Evolutionary conservation across 768 basidiomycete genomes (phyloP).

Genomic region (Kondoa malvinella): DNA sequence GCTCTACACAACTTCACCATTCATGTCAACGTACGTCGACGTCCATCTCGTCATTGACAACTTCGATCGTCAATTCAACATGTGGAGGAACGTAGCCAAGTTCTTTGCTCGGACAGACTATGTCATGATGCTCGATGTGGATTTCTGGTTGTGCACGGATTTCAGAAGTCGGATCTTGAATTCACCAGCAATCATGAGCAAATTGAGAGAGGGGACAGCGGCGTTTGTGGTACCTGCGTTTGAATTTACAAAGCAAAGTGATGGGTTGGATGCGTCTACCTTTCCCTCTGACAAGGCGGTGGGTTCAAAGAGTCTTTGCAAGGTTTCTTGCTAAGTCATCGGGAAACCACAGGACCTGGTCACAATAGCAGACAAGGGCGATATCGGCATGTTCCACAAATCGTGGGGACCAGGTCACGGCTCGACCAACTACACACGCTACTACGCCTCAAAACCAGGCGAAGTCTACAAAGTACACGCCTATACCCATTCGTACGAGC

Average conservation of each 20-base stretch:
- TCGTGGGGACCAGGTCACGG: constrained; percentile 64
- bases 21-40: constrained; percentile 55
- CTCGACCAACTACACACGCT: constrained; percentile 57
- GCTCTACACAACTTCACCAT: constrained; percentile 50
- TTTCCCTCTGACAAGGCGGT: constrained; percentile 54
- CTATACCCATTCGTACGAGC: constrained; percentile 74
- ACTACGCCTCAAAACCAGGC: constrained; percentile 45
- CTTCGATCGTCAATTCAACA: constrained; percentile 63
- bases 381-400: constrained; percentile 59
- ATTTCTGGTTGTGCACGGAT: constrained; percentile 69
- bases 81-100: constrained; percentile 73
- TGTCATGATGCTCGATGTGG: constrained; percentile 81
- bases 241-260: constrained; percentile 51
- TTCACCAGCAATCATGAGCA: constrained; percentile 35
- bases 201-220: constrained; percentile 44
- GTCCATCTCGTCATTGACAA: constrained; percentile 70
- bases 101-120: constrained; percentile 66
- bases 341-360: constrained; percentile 36
- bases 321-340: constrained; percentile 30
- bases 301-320: constrained; percentile 10
- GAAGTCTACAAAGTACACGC: constrained; percentile 50
- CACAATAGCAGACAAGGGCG: constrained; percentile 41
- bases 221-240: constrained; percentile 75
- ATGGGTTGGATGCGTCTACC: constrained; percentile 42
- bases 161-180: constrained; percentile 46